A percentile compares a stretch with the other conserved stretches of the same genome.
Evolutionary conservation across 2,329 filamentous ascomycete species (phyloP).

Genomic region (Exophiala xenobiotica): DNA sequence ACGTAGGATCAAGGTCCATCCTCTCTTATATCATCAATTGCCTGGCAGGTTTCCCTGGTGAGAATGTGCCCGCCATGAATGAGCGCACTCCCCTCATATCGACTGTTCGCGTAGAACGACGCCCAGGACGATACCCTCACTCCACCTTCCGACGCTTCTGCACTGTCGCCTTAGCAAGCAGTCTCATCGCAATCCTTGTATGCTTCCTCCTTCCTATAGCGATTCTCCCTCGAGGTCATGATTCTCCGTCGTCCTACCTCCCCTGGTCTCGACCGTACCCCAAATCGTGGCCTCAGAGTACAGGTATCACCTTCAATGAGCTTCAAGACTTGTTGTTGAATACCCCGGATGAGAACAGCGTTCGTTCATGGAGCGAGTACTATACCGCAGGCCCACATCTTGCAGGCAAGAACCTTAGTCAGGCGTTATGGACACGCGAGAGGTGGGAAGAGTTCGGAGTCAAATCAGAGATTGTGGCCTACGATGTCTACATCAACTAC

Average conservation of each 20-base stretch:
- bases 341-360: constrained; percentile 56
- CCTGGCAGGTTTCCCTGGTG: too few relatives aligned
- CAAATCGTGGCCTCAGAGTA: constrained; percentile 43
- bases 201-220: constrained; percentile 44
- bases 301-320: constrained; percentile 54
- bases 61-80: constrained; percentile 20
- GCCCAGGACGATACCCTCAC: constrained; percentile 41
- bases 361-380: constrained; percentile 72
- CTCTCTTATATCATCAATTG: too few relatives aligned
- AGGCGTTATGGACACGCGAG: constrained; percentile 73
- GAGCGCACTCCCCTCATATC: constrained; percentile 42
- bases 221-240: constrained; percentile 36
- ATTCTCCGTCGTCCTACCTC: constrained; percentile 41
- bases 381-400: constrained; percentile 75
- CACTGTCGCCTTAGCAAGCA: constrained; percentile 39
- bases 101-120: constrained; percentile 41
- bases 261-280: constrained; percentile 42
- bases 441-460: constrained; percentile 72
- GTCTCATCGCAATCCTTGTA: constrained; percentile 40
- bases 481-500: constrained; percentile 77
- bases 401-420: constrained; percentile 73
- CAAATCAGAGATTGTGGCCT: constrained; percentile 59
- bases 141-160: constrained; percentile 44
- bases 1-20: too few relatives aligned
- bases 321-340: constrained; percentile 55